A percentile compares a stretch with the other conserved stretches of the same genome.
Evolutionary conservation across 768 basidiomycete species (phyloP).

Genomic region (Neoboletus magnificus): DNA sequence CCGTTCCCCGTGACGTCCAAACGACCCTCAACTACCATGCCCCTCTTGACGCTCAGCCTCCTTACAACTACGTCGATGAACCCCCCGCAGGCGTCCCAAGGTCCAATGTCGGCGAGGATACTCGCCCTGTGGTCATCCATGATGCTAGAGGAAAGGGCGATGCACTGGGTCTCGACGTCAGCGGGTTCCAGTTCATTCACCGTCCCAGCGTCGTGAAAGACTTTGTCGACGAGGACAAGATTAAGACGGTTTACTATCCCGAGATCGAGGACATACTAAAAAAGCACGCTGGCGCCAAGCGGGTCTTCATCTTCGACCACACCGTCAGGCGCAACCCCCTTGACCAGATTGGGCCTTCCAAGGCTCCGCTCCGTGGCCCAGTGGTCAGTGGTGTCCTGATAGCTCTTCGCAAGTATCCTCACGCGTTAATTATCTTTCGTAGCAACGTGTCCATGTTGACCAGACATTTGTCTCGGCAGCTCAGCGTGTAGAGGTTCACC

Average conservation of each 20-base stretch:
- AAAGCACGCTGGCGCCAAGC: slow-evolving; percentile 36
- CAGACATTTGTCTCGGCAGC: slow-evolving; percentile 39
- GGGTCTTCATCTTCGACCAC: slow-evolving; percentile 45
- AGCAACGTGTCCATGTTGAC: slow-evolving; percentile 45
- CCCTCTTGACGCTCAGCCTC: slow-evolving; percentile 27
- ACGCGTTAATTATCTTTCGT: not conserved
- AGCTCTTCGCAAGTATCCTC: not conserved
- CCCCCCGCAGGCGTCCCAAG: slow-evolving; percentile 27
- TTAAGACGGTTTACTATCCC: slow-evolving; percentile 38
- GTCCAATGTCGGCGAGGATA: slow-evolving; percentile 30
- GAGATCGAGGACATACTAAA: slow-evolving; percentile 43
- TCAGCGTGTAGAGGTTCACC: slow-evolving; percentile 38
- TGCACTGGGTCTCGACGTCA: slow-evolving; percentile 33
- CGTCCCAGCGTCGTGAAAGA: slow-evolving; percentile 35
- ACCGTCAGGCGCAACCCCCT: slow-evolving; percentile 35
- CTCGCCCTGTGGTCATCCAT: slow-evolving; percentile 21
- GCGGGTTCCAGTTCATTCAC: slow-evolving; percentile 44
- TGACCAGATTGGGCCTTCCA: not conserved
- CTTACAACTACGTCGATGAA: slow-evolving; percentile 34
- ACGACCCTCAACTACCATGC: slow-evolving; percentile 38
- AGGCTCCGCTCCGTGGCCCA: slow-evolving; percentile 24
- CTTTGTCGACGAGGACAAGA: slow-evolving; percentile 39
- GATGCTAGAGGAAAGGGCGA: slow-evolving; percentile 33
- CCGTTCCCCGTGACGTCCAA: slow-evolving; percentile 34
- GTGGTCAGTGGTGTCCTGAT: slow-evolving; percentile 28